These are phyloP conservation scores for Aleurites moluccanus DNA, from an alignment of 441 rosid species.

Conservation along the genomic window DNA sequence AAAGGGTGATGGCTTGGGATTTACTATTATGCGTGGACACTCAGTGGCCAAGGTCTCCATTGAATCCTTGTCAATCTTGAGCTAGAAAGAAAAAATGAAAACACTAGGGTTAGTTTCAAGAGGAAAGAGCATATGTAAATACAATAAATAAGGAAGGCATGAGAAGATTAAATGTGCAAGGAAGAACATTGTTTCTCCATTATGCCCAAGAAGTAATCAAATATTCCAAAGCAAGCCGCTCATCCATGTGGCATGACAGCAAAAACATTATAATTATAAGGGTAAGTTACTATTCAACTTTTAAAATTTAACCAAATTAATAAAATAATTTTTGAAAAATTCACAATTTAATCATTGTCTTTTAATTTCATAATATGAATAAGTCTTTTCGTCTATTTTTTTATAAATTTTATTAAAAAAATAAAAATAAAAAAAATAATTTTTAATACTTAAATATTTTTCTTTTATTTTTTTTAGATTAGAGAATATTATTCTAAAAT, in stretches of 20 bases:
- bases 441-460: no score
- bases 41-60: slow-evolving; percentile 56
- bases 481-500: no score
- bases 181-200: not conserved
- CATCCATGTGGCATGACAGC: not conserved
- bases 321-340: no score
- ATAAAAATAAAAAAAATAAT: no score
- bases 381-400: no score
- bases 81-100: slow-evolving; percentile 41
- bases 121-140: not conserved
- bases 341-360: no score
- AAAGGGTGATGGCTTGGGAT: slow-evolving; percentile 71
- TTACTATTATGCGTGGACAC: slow-evolving; percentile 74
- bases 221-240: not conserved
- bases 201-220: not conserved
- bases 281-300: no score
- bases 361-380: no score
- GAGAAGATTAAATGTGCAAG: not conserved
- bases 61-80: slow-evolving; percentile 64
- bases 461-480: no score
- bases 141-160: not conserved
- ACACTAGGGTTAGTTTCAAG: not conserved
- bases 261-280: no score
- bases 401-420: no score
- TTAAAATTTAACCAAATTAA: no score